These are phyloP conservation scores for Clavispora santaluciae DNA, from an alignment of 805 yeast genomes.

Conservation along the genomic window DNA sequence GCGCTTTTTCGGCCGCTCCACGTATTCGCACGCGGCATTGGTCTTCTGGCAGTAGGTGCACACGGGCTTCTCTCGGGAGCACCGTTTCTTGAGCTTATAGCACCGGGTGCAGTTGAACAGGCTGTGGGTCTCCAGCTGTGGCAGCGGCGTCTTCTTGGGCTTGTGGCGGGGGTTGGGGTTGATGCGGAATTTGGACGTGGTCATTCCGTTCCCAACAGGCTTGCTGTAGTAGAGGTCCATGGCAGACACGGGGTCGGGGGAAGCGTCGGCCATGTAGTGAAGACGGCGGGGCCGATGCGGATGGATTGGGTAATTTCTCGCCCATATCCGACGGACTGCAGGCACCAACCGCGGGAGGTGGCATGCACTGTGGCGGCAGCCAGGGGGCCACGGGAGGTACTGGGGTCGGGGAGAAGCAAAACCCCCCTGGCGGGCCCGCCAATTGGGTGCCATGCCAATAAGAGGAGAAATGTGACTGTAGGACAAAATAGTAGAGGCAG, in stretches of 20 bases:
- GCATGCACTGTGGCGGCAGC: too few relatives aligned
- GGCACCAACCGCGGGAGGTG: too few relatives aligned
- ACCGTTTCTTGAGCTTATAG: conserved; percentile 39
- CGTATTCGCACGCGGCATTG: conserved; percentile 34
- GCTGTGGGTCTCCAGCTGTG: conserved; percentile 23
- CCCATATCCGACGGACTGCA: background rate
- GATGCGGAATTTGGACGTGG: conserved; percentile 33
- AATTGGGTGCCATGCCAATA: too few relatives aligned
- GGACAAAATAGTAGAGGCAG: too few relatives aligned
- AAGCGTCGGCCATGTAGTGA: background rate
- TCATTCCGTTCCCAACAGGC: conserved; percentile 37
- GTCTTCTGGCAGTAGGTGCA: conserved; percentile 36
- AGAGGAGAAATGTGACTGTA: too few relatives aligned
- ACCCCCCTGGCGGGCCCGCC: too few relatives aligned
- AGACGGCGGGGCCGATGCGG: background rate
- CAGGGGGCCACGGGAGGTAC: too few relatives aligned
- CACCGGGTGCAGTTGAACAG: conserved; percentile 37
- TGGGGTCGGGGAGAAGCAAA: too few relatives aligned
- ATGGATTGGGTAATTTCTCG: background rate
- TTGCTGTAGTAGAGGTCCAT: conserved; percentile 36
- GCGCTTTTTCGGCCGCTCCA: conserved; percentile 26
- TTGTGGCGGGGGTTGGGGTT: conserved; percentile 1
- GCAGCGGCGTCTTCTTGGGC: background rate
- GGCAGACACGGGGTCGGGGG: background rate
- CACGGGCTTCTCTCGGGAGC: conserved; percentile 34